Base-by-base conservation (phyloP, 768 basidiomycete genomes). In the Trichaptum fuscoviolaceum region DNA sequence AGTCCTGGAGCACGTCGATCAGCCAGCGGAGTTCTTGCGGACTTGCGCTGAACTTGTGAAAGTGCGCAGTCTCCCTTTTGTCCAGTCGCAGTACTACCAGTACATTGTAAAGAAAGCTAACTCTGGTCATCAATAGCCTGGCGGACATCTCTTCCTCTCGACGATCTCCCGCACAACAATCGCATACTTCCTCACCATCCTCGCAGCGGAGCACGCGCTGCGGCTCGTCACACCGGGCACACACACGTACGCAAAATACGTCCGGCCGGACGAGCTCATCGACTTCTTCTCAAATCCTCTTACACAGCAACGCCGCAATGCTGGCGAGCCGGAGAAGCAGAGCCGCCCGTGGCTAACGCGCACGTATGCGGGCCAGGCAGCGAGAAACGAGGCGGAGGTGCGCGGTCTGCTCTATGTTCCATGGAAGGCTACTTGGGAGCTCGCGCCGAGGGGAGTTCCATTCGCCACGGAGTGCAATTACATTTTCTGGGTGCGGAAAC, bases 1-100 rank as follows among this genome's bases (percentile, higher is more conserved):
- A 76, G 96, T 99, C 8, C 74, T 99, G 34, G 97, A 99, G 78
- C 97, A 99, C 73, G 97, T 99, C 63, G 92, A 97, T 74, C 90
- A 96, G 72, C 96, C 97, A 0, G 81, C 86, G 7, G 82, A 83
- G 7, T 99, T 99, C 76, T 82, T 99, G 62, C 80, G 85, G 30
- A 87, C 89, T 52, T 91, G 95, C 70, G 91, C 91, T 0, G 83
- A 89, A 66, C 84, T 99, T 34, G 86, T 96, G 70, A 99, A 97
- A 80, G 96, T 95, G 69, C 57, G 84, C 73, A 17, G 59, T 24
- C 3, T 17, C 24, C 30, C 23, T 25, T 61, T 2, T 9, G 6
- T 12, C 9, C 61, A 26, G 59, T 36, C n/a, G n/a, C n/a, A n/a
- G n/a, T n/a, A n/a, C n/a, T n/a, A n/a, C n/a, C n/a, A 57, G 27